A percentile compares a stretch with the other conserved stretches of the same genome.
Evolutionary conservation across 768 basidiomycete species (phyloP).

Genomic region (Tricholomella constricta): DNA sequence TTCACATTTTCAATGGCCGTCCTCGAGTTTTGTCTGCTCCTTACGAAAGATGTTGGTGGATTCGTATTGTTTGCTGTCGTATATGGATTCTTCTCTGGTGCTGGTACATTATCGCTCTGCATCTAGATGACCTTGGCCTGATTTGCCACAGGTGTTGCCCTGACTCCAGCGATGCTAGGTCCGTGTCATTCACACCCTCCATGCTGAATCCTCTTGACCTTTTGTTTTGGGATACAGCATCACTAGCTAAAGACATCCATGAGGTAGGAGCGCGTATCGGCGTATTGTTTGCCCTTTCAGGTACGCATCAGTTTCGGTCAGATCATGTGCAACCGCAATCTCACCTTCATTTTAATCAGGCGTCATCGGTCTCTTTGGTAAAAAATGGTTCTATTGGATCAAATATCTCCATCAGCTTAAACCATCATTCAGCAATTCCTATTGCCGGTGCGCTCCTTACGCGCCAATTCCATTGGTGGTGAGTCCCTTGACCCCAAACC

Average conservation of each 20-base stretch:
- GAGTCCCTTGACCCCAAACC: not conserved
- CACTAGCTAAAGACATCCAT: conserved; percentile 38
- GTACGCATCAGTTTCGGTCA: conserved; percentile 23
- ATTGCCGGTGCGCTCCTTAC: conserved; percentile 54
- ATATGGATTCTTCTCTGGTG: too few relatives aligned
- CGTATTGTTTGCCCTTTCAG: conserved; percentile 41
- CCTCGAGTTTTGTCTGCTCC: conserved; percentile 42
- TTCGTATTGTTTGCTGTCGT: conserved; percentile 43
- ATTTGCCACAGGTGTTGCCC: conserved; percentile 12
- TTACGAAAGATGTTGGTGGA: conserved; percentile 33
- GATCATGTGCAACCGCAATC: not conserved
- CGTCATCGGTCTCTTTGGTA: conserved; percentile 38
- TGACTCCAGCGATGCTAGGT: conserved; percentile 34
- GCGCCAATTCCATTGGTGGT: conserved; percentile 42
- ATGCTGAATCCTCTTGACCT: not conserved
- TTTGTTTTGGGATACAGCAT: conserved; percentile 18
- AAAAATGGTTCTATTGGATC: conserved; percentile 2
- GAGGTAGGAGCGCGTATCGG: conserved; percentile 52
- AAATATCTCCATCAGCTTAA: not conserved
- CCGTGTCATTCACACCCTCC: not conserved
- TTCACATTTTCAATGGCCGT: conserved; percentile 34
- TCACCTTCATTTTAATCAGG: conserved; percentile 10
- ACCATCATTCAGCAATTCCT: conserved; percentile 37
- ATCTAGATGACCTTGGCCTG: not conserved
- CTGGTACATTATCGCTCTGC: conserved; percentile 19